Base-by-base conservation (phyloP, 495 filamentous ascomycete genomes). In the Podospora australis region DNA sequence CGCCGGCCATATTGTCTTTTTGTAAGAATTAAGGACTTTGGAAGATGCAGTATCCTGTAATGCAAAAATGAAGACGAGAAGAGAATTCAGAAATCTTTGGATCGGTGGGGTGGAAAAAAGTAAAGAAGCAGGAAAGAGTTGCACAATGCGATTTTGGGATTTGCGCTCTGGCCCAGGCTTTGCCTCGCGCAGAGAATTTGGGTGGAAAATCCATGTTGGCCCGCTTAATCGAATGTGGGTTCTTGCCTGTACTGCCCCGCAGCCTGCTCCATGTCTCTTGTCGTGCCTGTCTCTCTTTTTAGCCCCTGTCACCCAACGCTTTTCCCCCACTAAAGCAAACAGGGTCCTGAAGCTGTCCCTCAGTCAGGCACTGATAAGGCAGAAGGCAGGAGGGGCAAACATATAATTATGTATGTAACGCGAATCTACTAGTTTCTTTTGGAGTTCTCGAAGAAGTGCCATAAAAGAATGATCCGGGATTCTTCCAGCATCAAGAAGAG, bases 1-100 rank as follows among this genome's bases (percentile, higher is more conserved):
- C 63, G 52, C 47, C 48, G 17, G 62, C 52, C 71, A 74, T 75
- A 36, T 43, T 36, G n/a, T n/a, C n/a, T n/a, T n/a, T n/a, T n/a
- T n/a, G n/a, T n/a, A n/a, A n/a, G n/a, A n/a, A n/a, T n/a, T 30
- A n/a, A 30, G 28, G 34, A 36, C 13, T 36, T 6, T 36, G 34
- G 5, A n/a, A 5, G 13, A 16, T 6, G 17, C 13, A 16, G 34
- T 36, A 36, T 36, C 13, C 26, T 13, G 6, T 6, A 13, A 13
- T 30, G 6, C 13, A 30, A 6, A 30, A 30, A 30, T 6, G 13
- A 30, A 6, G 6, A 13, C 6, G 13, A 30, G 6, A 30, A 30
- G 26, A 30, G 26, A 30, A 30, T n/a, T n/a, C n/a, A n/a, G n/a
- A n/a, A n/a, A n/a, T n/a, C n/a, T n/a, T 19, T 17, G n/a, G 32